Conservation (phyloP, 73 alveolate genomes). For the Paramecium sexaurelia region DNA sequence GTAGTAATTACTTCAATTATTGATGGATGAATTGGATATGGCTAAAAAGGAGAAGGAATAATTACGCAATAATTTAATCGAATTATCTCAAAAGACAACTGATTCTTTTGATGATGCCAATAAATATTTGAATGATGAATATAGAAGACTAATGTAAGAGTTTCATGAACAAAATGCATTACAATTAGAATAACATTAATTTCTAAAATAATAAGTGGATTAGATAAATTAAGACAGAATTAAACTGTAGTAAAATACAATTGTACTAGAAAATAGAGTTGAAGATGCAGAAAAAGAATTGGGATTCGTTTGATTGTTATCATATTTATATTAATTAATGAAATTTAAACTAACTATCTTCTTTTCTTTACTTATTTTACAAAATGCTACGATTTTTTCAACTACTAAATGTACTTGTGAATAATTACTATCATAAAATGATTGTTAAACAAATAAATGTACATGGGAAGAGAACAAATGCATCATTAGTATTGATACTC, state of each 20-base stretch:
- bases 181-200: constrained; percentile 30
- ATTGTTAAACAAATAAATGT: background rate
- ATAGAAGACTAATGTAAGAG: constrained; percentile 28
- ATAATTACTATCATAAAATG: background rate
- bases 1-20: background rate
- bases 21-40: constrained; percentile 6
- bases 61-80: constrained; percentile 15
- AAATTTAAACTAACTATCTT: background rate
- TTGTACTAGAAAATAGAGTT: constrained; percentile 37
- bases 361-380: background rate
- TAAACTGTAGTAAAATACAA: constrained; percentile 14
- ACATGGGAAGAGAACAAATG: background rate
- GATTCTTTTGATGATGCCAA: constrained; percentile 24
- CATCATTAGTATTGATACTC: background rate
- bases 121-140: constrained; percentile 24
- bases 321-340: background rate
- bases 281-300: constrained; percentile 54
- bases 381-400: background rate
- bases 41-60: constrained; percentile 17
- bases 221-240: constrained; percentile 45
- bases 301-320: constrained; percentile 39
- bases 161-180: constrained; percentile 42
- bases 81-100: background rate
- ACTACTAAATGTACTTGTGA: background rate
- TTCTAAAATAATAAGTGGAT: constrained; percentile 29